Conservation (phyloP, 2,329 filamentous ascomycete genomes). For the Falciphora oryzae region DNA sequence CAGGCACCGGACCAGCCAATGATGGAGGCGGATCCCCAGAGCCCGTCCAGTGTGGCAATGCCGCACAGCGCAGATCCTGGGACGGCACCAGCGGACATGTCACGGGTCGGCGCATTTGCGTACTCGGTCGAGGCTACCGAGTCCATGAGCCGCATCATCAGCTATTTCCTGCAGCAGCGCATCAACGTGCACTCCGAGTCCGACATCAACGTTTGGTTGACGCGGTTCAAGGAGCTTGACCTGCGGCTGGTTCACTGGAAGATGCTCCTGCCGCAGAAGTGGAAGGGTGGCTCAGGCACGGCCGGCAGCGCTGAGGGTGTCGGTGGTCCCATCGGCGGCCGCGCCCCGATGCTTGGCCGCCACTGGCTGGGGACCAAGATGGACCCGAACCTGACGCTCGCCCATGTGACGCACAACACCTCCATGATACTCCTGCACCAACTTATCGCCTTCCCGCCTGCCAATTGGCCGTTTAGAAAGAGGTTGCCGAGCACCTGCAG, state of each 20-base stretch:
- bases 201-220: slow-evolving; percentile 28
- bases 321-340: not conserved
- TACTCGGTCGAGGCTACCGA: slow-evolving; percentile 33
- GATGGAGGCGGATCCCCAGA: slow-evolving; percentile 3
- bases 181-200: slow-evolving; percentile 20
- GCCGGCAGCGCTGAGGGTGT: not conserved
- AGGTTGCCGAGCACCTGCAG: slow-evolving; percentile 38
- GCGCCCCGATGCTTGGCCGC: not conserved
- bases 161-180: slow-evolving; percentile 30
- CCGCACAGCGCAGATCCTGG: slow-evolving; percentile 9
- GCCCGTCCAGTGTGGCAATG: not conserved
- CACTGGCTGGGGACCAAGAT: slow-evolving; percentile 23
- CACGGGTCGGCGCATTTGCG: slow-evolving; percentile 29
- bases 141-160: slow-evolving; percentile 29
- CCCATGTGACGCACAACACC: slow-evolving; percentile 43
- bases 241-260: slow-evolving; percentile 28
- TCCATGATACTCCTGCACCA: slow-evolving; percentile 45
- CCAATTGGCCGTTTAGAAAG: slow-evolving; percentile 19
- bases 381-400: slow-evolving; percentile 44
- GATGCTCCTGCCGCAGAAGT: slow-evolving; percentile 19
- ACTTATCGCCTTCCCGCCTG: slow-evolving; percentile 37
- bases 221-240: slow-evolving; percentile 35
- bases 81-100: slow-evolving; percentile 14
- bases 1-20: not conserved
- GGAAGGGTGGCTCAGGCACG: slow-evolving; percentile 12